Percentiles rank a stretch among this genome's conserved stretches.
phyloP scores from a whole-genome alignment of 2,329 filamentous ascomycete species.

The Pseudocercospora ulei region DNA sequence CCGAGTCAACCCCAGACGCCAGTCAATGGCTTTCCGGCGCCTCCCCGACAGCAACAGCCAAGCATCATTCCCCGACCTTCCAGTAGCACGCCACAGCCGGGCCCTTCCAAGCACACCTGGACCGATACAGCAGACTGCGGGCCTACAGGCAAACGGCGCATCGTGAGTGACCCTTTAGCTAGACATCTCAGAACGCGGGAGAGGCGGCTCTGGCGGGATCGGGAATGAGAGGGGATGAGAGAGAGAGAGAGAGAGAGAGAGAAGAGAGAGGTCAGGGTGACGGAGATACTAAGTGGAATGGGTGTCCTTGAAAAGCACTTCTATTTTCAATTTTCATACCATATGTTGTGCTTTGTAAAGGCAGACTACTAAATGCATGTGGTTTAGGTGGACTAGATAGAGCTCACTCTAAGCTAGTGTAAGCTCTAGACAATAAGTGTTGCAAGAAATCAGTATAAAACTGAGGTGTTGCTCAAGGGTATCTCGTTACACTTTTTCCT shows the following conservation, averaged over 20 bases:
- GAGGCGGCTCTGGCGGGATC: not conserved
- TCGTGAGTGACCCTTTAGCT: constrained; percentile 14
- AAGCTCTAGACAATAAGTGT: too few species aligned
- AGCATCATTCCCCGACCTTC: constrained; percentile 18
- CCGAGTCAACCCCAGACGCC: constrained; percentile 29
- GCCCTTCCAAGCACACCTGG: constrained; percentile 7
- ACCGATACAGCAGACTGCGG: constrained; percentile 5
- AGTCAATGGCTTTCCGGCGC: constrained; percentile 26
- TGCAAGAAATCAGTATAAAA: too few species aligned
- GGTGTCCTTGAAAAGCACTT: constrained; percentile 1
- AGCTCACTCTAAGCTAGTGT: too few species aligned
- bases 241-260: too few species aligned
- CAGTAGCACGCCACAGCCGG: constrained; percentile 27
- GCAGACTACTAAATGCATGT: too few species aligned
- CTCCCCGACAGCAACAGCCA: constrained; percentile 11
- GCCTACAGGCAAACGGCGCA: constrained; percentile 19
- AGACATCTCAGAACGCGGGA: not conserved
- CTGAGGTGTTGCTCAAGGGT: too few species aligned
- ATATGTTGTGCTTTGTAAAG: too few species aligned
- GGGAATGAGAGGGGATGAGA: constrained; percentile 4
- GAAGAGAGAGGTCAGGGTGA: not conserved
- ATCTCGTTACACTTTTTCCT: too few species aligned
- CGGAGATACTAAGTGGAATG: not conserved
- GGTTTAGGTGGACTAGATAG: too few species aligned
- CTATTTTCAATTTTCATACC: constrained; percentile 1